phyloP scores from a whole-genome alignment of 495 filamentous ascomycete genomes.

The Penicillium cinerascens region DNA sequence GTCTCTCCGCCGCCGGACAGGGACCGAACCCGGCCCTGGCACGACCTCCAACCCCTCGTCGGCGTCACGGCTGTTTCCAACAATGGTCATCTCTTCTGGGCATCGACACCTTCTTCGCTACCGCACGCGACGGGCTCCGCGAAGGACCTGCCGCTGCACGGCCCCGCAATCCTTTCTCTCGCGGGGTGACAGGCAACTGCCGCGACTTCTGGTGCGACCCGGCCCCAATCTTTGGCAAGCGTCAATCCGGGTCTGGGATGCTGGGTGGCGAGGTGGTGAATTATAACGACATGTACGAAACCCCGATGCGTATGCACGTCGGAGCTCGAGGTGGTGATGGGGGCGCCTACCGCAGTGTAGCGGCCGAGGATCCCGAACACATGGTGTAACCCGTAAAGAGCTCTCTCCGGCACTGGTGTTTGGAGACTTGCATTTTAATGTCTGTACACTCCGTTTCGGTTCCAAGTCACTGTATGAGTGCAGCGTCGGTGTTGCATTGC shows the following conservation, averaged over 20 bases:
- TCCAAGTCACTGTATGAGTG: constrained; percentile 11
- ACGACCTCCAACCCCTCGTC: constrained; percentile 41
- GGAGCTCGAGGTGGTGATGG: constrained; percentile 23
- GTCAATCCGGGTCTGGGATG: constrained; percentile 68
- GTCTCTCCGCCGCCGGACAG: constrained; percentile 56
- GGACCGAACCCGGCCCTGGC: constrained; percentile 44
- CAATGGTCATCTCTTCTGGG: constrained; percentile 84
- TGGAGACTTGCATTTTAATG: constrained; percentile 13
- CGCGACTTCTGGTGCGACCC: constrained; percentile 96
- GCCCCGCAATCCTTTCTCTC: constrained; percentile 77
- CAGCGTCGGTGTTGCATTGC: constrained; percentile 24
- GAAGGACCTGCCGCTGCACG: constrained; percentile 45
- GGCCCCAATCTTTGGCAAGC: constrained; percentile 71
- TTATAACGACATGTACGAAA: constrained; percentile 87
- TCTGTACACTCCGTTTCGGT: background rate
- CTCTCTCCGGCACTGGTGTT: background rate
- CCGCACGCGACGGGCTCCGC: constrained; percentile 63
- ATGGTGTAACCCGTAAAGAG: constrained; percentile 17
- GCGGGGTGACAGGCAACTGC: constrained; percentile 79
- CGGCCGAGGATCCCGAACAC: constrained; percentile 35
- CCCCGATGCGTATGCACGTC: constrained; percentile 62
- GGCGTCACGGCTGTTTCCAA: constrained; percentile 59
- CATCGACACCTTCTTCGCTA: constrained; percentile 86
- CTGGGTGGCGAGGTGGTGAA: constrained; percentile 77
- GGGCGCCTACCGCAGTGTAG: constrained; percentile 37